Conservation (phyloP, 306 rosid species). For the Dryas drummondii region DNA sequence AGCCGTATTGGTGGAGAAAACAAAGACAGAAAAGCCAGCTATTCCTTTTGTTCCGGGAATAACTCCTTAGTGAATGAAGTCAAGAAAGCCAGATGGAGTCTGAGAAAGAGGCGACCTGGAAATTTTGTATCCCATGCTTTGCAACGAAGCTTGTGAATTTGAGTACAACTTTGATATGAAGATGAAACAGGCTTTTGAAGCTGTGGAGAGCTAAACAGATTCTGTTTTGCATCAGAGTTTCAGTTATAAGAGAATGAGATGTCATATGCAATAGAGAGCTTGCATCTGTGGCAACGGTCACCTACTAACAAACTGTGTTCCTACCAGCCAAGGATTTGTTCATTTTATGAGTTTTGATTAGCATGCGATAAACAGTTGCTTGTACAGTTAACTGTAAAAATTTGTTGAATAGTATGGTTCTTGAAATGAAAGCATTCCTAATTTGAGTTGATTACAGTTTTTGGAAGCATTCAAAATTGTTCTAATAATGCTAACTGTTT, state of each 20-base stretch:
- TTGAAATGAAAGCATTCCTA: no score
- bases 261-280: neutral
- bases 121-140: neutral
- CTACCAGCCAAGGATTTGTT: neutral
- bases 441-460: no score
- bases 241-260: constrained; percentile 6
- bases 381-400: neutral
- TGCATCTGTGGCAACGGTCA: neutral
- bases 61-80: constrained; percentile 37
- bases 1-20: constrained; percentile 82
- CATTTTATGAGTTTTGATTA: neutral
- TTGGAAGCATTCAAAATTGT: no score
- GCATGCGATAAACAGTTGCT: neutral
- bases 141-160: neutral
- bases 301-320: neutral
- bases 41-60: constrained; percentile 80
- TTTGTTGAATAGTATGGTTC: no score
- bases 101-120: neutral
- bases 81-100: constrained; percentile 6
- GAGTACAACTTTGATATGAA: constrained; percentile 3
- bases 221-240: neutral
- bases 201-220: neutral
- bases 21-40: constrained; percentile 52
- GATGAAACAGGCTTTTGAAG: constrained; percentile 6
- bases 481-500: no score